Evolutionary conservation across 2,329 filamentous ascomycete species (phyloP).

Genomic region (Penicillium janthinellum): DNA sequence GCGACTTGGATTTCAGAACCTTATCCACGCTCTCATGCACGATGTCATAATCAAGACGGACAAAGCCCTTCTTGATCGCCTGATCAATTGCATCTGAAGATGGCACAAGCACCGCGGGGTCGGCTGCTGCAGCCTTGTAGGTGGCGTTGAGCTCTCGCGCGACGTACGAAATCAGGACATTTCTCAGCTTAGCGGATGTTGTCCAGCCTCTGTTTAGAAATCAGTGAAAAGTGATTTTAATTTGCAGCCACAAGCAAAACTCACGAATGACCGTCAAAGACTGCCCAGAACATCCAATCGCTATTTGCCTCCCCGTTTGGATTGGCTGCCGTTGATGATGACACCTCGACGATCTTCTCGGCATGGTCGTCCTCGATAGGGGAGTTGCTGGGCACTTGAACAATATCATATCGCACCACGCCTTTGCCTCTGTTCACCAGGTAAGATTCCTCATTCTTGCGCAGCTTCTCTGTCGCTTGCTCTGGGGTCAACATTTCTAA

Average conservation of each 20-base stretch:
- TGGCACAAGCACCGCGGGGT: slow-evolving; percentile 63
- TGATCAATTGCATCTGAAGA: slow-evolving; percentile 78
- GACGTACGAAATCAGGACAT: slow-evolving; percentile 89
- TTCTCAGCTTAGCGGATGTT: slow-evolving; percentile 91
- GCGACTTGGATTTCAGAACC: slow-evolving; percentile 84
- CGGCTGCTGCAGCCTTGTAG: slow-evolving; percentile 72
- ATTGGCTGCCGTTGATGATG: slow-evolving; percentile 59
- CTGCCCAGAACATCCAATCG: slow-evolving; percentile 99
- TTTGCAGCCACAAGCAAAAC: slow-evolving; percentile 33
- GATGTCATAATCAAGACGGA: slow-evolving; percentile 88
- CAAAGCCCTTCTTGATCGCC: slow-evolving; percentile 91
- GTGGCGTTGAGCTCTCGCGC: slow-evolving; percentile 90
- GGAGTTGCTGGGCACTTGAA: slow-evolving; percentile 93
- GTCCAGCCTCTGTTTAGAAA: slow-evolving; percentile 76
- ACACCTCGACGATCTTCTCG: slow-evolving; percentile 95
- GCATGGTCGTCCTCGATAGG: slow-evolving; percentile 98
- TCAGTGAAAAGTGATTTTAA: slow-evolving; percentile 15
- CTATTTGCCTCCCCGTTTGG: slow-evolving; percentile 61
- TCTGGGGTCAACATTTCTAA: slow-evolving; percentile 96
- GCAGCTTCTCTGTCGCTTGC: slow-evolving; percentile 85
- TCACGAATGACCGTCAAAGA: slow-evolving; percentile 95
- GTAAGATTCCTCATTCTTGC: slow-evolving; percentile 89
- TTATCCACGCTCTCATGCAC: slow-evolving; percentile 90
- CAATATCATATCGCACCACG: slow-evolving; percentile 90
- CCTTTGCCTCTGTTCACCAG: slow-evolving; percentile 85